These are phyloP conservation scores for Magnolia kwangsiensis DNA, from an alignment of 164 flowering plant species.

Conservation along the genomic window DNA sequence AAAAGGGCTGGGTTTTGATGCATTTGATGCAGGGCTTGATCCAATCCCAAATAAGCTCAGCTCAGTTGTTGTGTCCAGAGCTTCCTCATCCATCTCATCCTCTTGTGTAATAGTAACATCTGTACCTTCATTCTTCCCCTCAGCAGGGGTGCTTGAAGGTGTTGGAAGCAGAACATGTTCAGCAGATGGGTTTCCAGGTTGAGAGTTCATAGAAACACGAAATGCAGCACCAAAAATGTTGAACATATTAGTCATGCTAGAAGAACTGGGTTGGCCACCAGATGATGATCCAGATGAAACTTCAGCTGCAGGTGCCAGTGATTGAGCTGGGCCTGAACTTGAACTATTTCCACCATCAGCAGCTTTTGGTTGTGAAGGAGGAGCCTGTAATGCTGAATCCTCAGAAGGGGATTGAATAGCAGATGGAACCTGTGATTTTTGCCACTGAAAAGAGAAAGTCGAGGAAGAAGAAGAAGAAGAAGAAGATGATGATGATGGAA, in stretches of 20 bases:
- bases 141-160: constrained; percentile 17
- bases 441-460: constrained; percentile 21
- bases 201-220: constrained; percentile 20
- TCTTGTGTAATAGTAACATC: constrained; percentile 47
- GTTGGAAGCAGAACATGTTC: constrained; percentile 14
- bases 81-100: constrained; percentile 99
- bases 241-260: constrained; percentile 7
- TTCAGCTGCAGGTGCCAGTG: constrained; percentile 21
- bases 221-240: constrained; percentile 20
- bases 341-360: constrained; percentile 8
- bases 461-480: not conserved
- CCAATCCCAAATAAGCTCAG: constrained; percentile 69
- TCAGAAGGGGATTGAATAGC: constrained; percentile 15
- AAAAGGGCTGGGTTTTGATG: constrained; percentile 66
- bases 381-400: constrained; percentile 14
- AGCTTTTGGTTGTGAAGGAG: constrained; percentile 19
- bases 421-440: constrained; percentile 14
- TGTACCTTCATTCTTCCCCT: constrained; percentile 31
- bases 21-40: constrained; percentile 39
- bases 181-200: constrained; percentile 27
- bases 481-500: constrained; percentile 6
- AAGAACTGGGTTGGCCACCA: constrained; percentile 29
- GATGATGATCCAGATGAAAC: constrained; percentile 22
- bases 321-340: constrained; percentile 3
- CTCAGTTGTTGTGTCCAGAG: constrained; percentile 57